phyloP scores from a whole-genome alignment of 2,329 filamentous ascomycete genomes.

The Phyllachora maydis region DNA sequence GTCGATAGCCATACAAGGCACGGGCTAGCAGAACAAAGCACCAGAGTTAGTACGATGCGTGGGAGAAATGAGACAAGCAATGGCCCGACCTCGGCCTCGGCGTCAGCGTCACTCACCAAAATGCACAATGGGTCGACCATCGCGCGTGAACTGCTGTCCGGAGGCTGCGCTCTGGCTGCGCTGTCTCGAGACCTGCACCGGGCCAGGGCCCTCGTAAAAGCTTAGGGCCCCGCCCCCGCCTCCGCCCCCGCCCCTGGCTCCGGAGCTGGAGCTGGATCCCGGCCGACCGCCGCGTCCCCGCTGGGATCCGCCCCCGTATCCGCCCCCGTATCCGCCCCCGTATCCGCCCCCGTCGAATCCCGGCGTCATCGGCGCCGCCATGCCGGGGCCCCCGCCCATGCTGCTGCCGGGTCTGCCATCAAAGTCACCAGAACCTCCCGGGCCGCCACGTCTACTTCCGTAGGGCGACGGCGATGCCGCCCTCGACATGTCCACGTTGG shows the following conservation, averaged over 20 bases:
- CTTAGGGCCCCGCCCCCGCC: constrained; percentile 27
- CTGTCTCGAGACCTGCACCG: constrained; percentile 20
- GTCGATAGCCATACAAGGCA: constrained; percentile 83
- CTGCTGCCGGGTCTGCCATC: constrained; percentile 27
- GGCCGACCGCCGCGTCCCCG: constrained; percentile 28
- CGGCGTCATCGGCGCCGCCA: constrained; percentile 18
- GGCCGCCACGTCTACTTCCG: constrained; percentile 7
- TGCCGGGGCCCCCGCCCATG: constrained; percentile 15
- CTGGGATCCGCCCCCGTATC: constrained; percentile 33
- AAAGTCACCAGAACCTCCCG: too few species aligned
- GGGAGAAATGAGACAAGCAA: too few species aligned
- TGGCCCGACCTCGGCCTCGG: too few species aligned
- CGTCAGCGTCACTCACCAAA: constrained; percentile 65
- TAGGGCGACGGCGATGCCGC: constrained; percentile 27
- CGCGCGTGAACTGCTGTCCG: constrained; percentile 62
- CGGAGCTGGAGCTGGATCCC: constrained; percentile 21
- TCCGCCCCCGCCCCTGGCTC: too few species aligned
- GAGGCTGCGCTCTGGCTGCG: constrained; percentile 69
- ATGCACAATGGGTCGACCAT: constrained; percentile 75
- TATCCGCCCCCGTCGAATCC: constrained; percentile 10
- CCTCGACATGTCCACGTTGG: constrained; percentile 21
- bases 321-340: constrained; percentile 8
- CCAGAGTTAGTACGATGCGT: too few species aligned
- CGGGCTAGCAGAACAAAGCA: too few species aligned
- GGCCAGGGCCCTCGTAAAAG: constrained; percentile 29